Evolutionary conservation across 495 filamentous ascomycete species (phyloP), one percentile per base, ranked within the genome.

Genomic region (Penicillium waksmanii): DNA sequence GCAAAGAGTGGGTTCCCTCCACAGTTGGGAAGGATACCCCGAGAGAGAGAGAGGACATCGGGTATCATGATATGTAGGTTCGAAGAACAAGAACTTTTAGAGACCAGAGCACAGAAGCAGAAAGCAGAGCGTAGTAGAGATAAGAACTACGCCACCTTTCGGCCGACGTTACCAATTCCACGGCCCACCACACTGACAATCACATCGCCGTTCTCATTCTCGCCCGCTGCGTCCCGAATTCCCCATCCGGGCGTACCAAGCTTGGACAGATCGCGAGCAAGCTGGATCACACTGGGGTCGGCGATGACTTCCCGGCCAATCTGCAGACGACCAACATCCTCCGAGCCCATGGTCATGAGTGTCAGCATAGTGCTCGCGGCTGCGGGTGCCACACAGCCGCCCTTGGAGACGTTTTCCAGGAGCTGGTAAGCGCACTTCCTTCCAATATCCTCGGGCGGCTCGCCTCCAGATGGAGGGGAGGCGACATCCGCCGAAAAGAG

Each of bases 301-400:
- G 87, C 92, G 44, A 97, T 67, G 3, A 96, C 88, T 17, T 92
- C 89, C 58, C 86, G 87, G 12, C 80, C 80, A 34, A 84, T 58
- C 61, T 83, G 77, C 56, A 89, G 54, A 31, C 87, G 76, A n/a
- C 87, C 87, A 53, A 89, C 86, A 69, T 89, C 87, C 62, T 89
- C 87, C 0, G 82, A 83, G 3, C 96, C 94, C 95, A 99, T 97
- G 31, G 92, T 92, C 96, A 99, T 99, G 40, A 98, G 79, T 25
- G 85, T 91, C 21, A 98, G 69, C 73, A 96, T 82, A 0, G 87
- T 91, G 5, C 82, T 74, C 5, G 85, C 85, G 2, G 90, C 89
- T 1, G 85, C 83, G 25, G 78, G 80, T 21, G 85, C 86, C 13
- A 93, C 87, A 74, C 89, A 94, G 6, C 96, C 96, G 6, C 94